These are phyloP conservation scores for Solanum bulbocastanum DNA, from an alignment of 257 asterid species.

Conservation along the genomic window DNA sequence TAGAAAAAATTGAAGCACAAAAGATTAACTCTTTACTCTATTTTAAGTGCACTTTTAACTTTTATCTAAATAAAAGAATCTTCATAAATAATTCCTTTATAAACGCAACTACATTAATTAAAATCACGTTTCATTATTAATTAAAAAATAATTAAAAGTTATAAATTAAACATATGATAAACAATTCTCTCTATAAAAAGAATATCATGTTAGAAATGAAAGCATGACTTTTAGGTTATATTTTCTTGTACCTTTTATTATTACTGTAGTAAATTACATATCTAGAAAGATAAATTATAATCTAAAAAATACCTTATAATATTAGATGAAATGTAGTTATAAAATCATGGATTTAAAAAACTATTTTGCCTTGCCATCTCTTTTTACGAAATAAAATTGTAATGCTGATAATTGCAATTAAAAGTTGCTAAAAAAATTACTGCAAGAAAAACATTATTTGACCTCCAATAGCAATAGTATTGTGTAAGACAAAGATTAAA, in stretches of 20 bases:
- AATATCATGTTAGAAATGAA: neutral
- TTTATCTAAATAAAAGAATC: neutral
- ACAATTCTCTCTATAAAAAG: neutral
- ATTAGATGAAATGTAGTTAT: neutral
- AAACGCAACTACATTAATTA: neutral
- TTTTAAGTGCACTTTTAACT: neutral
- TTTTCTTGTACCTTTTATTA: rapidly evolving
- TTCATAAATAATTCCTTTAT: neutral
- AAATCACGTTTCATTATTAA: neutral
- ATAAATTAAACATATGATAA: neutral
- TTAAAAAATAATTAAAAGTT: neutral
- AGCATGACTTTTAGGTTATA: neutral
- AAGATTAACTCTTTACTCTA: neutral
- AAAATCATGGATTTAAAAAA: neutral
- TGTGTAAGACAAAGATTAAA: neutral
- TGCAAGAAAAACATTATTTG: neutral
- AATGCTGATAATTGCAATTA: neutral
- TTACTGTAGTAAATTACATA: neutral
- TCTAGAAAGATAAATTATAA: neutral
- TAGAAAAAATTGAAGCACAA: neutral
- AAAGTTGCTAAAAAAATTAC: neutral
- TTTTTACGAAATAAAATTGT: neutral
- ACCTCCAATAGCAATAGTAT: neutral
- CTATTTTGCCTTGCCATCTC: neutral
- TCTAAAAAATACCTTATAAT: neutral